Evolutionary conservation across 805 yeast genomes (phyloP).

Genomic region (Suhomyces vadensis): DNA sequence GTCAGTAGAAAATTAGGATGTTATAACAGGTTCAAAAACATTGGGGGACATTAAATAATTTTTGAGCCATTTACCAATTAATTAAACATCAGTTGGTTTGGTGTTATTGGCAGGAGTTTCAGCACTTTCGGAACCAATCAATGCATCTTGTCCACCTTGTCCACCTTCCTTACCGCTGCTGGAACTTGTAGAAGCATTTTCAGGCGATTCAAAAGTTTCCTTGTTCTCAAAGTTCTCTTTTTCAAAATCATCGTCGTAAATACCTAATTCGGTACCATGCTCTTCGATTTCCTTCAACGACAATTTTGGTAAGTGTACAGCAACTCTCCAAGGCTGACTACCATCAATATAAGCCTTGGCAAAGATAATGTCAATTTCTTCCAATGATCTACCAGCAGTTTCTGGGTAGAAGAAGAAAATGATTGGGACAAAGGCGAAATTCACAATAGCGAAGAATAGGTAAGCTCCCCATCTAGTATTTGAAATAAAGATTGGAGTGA

Average conservation of each 20-base stretch:
- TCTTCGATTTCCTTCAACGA: slow-evolving; percentile 56
- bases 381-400: slow-evolving; percentile 47
- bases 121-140: slow-evolving; percentile 3
- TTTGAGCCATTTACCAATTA: not conserved
- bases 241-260: slow-evolving; percentile 46
- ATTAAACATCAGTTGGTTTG: slow-evolving; percentile 12
- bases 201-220: slow-evolving; percentile 17
- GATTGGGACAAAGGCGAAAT: slow-evolving; percentile 38
- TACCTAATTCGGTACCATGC: slow-evolving; percentile 59
- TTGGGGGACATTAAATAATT: not conserved
- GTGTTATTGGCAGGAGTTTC: not conserved
- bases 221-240: slow-evolving; percentile 35
- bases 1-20: not conserved
- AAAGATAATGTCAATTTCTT: slow-evolving; percentile 56
- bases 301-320: slow-evolving; percentile 60
- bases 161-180: slow-evolving; percentile 15
- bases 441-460: slow-evolving; percentile 43
- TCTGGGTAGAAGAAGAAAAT: slow-evolving; percentile 49
- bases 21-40: not conserved
- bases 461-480: slow-evolving; percentile 42
- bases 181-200: slow-evolving; percentile 19
- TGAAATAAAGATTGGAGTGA: slow-evolving; percentile 44
- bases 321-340: slow-evolving; percentile 62
- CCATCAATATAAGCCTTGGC: slow-evolving; percentile 63
- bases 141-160: slow-evolving; percentile 11